phyloP scores from a whole-genome alignment of 2,329 filamentous ascomycete genomes.

The Tolypocladium album region DNA sequence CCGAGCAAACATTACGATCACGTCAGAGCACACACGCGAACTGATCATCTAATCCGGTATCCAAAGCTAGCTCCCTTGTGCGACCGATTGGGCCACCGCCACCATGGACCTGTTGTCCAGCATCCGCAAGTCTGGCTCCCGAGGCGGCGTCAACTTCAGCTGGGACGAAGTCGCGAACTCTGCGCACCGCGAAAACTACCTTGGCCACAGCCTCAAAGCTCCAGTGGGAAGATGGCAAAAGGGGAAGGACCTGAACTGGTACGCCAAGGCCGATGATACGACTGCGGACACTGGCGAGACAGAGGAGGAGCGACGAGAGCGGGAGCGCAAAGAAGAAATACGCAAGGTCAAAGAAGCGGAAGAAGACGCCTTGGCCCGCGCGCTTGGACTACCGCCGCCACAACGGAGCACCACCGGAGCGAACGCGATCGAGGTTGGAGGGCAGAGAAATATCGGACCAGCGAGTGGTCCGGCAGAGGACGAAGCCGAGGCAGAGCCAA shows the following conservation, averaged over 20 bases:
- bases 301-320: conserved; percentile 44
- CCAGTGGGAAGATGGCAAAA: conserved; percentile 90
- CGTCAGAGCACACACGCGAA: background rate
- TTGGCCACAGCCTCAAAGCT: conserved; percentile 86
- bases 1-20: background rate
- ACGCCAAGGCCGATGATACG: conserved; percentile 42
- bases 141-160: conserved; percentile 90
- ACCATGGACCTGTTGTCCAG: conserved; percentile 87
- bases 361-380: conserved; percentile 77
- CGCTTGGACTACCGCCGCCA: conserved; percentile 68
- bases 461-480: conserved; percentile 12
- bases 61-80: too few species aligned
- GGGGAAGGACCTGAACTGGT: conserved; percentile 56
- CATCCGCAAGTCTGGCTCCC: conserved; percentile 81
- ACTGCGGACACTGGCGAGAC: conserved; percentile 41
- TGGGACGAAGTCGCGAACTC: conserved; percentile 92
- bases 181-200: conserved; percentile 76
- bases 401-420: conserved; percentile 45
- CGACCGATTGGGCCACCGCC: background rate
- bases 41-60: background rate
- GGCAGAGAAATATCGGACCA: conserved; percentile 22
- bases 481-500: conserved; percentile 13
- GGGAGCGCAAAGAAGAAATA: conserved; percentile 66
- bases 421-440: conserved; percentile 58
- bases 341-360: conserved; percentile 80